These are phyloP conservation scores for Amanita pallidorosea DNA, from an alignment of 768 basidiomycete genomes.

Conservation along the genomic window DNA sequence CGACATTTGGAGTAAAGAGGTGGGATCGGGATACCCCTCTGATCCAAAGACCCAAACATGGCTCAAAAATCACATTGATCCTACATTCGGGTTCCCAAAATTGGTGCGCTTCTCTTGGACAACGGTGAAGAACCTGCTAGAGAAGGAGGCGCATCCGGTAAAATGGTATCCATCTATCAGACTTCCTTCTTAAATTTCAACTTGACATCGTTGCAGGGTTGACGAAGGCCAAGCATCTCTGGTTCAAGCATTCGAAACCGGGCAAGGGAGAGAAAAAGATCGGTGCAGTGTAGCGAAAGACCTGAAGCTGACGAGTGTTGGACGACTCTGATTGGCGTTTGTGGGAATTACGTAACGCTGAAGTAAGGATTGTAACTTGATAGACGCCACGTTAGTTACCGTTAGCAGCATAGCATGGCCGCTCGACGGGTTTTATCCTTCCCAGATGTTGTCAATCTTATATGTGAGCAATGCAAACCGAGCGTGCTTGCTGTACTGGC, in stretches of 20 bases:
- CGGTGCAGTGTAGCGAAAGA: constrained; percentile 65
- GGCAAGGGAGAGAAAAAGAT: constrained; percentile 65
- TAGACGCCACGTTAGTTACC: too few species aligned
- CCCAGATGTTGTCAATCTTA: neutral
- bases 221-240: constrained; percentile 78
- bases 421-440: neutral
- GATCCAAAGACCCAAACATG: constrained; percentile 91
- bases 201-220: constrained; percentile 39
- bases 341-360: neutral
- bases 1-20: constrained; percentile 19
- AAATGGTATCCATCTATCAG: constrained; percentile 50
- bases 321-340: constrained; percentile 35
- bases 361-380: too few species aligned
- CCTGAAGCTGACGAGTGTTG: constrained; percentile 60
- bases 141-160: constrained; percentile 66
- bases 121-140: constrained; percentile 77
- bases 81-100: constrained; percentile 87
- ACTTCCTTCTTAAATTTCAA: neutral
- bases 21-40: constrained; percentile 89
- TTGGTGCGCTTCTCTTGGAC: constrained; percentile 94
- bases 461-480: neutral
- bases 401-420: neutral
- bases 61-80: constrained; percentile 66
- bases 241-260: constrained; percentile 62
- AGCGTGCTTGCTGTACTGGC: neutral